Evolutionary conservation across 306 rosid genomes (phyloP), one percentile per base, ranked within the genome.

Genomic region (Vachellia pachyceras): DNA sequence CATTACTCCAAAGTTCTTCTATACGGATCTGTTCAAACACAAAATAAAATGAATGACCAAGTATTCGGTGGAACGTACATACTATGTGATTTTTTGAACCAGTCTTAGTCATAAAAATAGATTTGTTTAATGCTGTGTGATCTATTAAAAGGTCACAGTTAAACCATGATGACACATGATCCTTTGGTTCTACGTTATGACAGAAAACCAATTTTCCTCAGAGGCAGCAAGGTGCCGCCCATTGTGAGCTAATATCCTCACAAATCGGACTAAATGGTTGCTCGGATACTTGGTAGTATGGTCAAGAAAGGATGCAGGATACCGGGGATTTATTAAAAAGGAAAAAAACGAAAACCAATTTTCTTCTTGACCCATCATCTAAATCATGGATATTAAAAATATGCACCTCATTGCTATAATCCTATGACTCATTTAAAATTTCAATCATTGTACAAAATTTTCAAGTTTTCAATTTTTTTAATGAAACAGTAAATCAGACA

Each of bases 1-100:
- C 98, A 79, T 77, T 88, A 83, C 80, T 87, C 99, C 98, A 95
- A 29, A 95, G 97, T 70, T 93, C 89, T 87, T 85, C 97, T 77
- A 88, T 37, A 67, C 60, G 87, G 79, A 95, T 86, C 99, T 95
- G 88, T 65, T 50, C n/a, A 76, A 54, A 70, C 76, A 75, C 20
- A 72, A 73, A 76, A 5, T 65, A 82, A 47, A 80, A 47, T 5
- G 69, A 41, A 61, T 46, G 55, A 47, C 18, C 44, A 76, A 82
- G 49, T 5, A 18, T 5, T 57, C 22, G 2, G 66, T 54, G n/a
- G 25, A 4, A 54, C 37, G n/a, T 40, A 25, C 7, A 42, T 8
- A 50, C 20, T 55, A 54, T 69, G 6, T 25, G 44, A 54, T 45
- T 63, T 64, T 54, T 57, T n/a, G 67, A 58, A 20, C 67, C 50